Evolutionary conservation across 2,329 filamentous ascomycete species (phyloP).

Genomic region (Pseudogymnoascus sp.): DNA sequence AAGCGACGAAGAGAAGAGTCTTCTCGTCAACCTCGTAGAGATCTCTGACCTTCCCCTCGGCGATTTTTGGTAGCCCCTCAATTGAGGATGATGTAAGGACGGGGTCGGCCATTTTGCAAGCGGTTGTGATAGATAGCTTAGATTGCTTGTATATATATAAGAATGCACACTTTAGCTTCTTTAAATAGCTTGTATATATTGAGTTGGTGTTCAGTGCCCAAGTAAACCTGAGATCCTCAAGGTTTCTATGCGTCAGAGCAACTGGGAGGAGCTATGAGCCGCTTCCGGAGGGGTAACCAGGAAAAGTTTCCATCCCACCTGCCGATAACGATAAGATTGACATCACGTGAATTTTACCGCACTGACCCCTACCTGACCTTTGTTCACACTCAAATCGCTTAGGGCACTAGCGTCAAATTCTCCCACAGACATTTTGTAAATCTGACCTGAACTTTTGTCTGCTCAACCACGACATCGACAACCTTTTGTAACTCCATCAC

Average conservation of each 20-base stretch:
- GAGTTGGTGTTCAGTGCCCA: not conserved
- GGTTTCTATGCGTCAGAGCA: constrained; percentile 4
- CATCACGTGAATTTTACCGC: not conserved
- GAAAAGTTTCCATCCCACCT: constrained; percentile 8
- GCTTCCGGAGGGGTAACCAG: constrained; percentile 5
- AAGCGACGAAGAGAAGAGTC: constrained; percentile 73
- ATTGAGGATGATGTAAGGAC: constrained; percentile 17
- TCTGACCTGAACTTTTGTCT: constrained; percentile 4
- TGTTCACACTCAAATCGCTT: not conserved
- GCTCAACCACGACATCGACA: constrained; percentile 11
- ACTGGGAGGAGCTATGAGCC: not conserved
- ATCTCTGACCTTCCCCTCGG: constrained; percentile 65
- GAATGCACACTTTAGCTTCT: not conserved
- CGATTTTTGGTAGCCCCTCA: constrained; percentile 19
- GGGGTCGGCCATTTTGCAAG: constrained; percentile 13
- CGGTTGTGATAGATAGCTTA: not conserved
- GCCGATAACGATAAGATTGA: constrained; percentile 1
- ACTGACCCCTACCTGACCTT: not conserved
- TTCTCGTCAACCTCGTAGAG: constrained; percentile 63
- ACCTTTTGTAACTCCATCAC: constrained; percentile 18
- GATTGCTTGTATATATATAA: constrained; percentile 3
- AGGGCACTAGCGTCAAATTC: constrained; percentile 4
- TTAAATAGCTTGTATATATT: not conserved
- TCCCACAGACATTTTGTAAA: constrained; percentile 7
- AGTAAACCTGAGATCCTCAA: not conserved